Percentiles rank a stretch among this genome's conserved stretches.
Conservation (phyloP, 371 early-diverging fungal species). For the Haplosporangium sp. region DNA sequence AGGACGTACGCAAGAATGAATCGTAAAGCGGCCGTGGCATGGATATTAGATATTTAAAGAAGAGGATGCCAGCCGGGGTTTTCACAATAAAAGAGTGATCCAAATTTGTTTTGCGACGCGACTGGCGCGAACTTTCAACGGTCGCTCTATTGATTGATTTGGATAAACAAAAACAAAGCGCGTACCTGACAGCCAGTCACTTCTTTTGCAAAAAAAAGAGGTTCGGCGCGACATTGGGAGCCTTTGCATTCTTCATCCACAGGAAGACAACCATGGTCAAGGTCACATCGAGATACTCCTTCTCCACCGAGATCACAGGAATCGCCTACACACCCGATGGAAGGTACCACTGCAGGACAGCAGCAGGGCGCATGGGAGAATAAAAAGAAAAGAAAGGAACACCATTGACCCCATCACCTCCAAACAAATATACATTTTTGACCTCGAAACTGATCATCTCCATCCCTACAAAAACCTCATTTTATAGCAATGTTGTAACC, state of each 20-base stretch:
- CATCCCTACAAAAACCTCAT: not conserved
- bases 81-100: no score
- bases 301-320: conserved; percentile 28
- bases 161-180: no score
- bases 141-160: no score
- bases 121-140: no score
- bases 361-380: no score
- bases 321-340: conserved; percentile 34
- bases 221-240: no score
- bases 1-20: conserved; percentile 22
- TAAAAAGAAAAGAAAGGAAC: no score
- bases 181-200: no score
- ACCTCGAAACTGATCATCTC: not conserved
- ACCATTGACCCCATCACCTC: not conserved
- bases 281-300: conserved; percentile 38
- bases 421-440: not conserved
- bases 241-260: not conserved
- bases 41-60: no score
- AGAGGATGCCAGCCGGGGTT: no score
- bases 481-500: conserved; percentile 10
- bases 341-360: conserved; percentile 14
- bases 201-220: no score
- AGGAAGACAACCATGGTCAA: conserved; percentile 23
- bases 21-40: not conserved
- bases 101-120: no score